phyloP scores from a whole-genome alignment of 768 basidiomycete species.

The Infundibulicybe gibba region DNA sequence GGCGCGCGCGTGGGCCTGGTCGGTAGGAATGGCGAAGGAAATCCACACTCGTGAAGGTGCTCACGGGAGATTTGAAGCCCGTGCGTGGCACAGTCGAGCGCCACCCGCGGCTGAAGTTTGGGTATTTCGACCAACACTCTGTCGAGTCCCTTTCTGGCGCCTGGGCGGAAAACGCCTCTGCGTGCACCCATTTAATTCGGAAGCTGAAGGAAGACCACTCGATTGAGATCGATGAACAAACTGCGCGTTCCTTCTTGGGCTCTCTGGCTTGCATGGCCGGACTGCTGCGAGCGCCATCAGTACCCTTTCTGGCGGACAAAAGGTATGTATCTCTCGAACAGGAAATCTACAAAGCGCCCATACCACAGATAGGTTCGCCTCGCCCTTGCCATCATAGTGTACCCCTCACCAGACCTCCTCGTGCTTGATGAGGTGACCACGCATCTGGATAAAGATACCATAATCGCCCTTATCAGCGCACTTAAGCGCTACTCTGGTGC shows the following conservation, averaged over 20 bases:
- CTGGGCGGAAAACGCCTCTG: conserved; percentile 26
- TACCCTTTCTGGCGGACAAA: conserved; percentile 54
- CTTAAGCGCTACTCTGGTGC: conserved; percentile 51
- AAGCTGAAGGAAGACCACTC: conserved; percentile 26
- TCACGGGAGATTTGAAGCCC: conserved; percentile 27
- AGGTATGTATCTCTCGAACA: conserved; percentile 21
- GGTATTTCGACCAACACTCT: conserved; percentile 60
- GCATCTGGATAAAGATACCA: conserved; percentile 64
- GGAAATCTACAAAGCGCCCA: not conserved
- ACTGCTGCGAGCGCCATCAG: conserved; percentile 36
- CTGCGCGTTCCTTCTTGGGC: conserved; percentile 36
- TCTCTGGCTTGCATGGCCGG: conserved; percentile 37
- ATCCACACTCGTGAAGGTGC: conserved; percentile 33
- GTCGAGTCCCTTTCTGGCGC: conserved; percentile 38
- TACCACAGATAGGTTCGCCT: conserved; percentile 38
- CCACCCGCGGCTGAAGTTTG: conserved; percentile 52
- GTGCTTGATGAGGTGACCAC: conserved; percentile 63
- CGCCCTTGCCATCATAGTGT: conserved; percentile 53
- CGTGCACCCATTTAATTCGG: conserved; percentile 20
- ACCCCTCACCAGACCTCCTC: conserved; percentile 49
- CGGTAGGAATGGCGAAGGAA: conserved; percentile 40
- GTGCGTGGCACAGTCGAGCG: conserved; percentile 42
- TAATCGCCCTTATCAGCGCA: conserved; percentile 49
- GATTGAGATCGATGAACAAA: conserved; percentile 9
- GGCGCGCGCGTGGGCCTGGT: conserved; percentile 20